Base-by-base conservation (phyloP, 2,329 filamentous ascomycete genomes). In the Talaromyces sp. region DNA sequence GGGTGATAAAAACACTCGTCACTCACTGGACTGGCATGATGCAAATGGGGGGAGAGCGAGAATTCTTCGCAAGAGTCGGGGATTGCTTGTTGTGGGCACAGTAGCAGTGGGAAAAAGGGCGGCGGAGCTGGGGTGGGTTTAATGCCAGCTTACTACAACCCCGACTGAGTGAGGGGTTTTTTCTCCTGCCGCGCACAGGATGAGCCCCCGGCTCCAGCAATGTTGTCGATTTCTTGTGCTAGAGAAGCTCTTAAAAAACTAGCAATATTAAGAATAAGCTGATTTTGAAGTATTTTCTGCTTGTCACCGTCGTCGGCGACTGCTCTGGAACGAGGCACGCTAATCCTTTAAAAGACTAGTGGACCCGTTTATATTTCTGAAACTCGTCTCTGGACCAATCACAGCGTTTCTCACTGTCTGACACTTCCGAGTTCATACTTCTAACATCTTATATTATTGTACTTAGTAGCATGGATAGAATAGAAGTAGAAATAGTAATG, bases 1-100 rank as follows among this genome's bases (percentile, higher is more conserved):
- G 7, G 36, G 17, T 39, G 17, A 39, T 39, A n/a, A 28, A 28
- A 25, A 15, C 57, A 25, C 51, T 39, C 51, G 25, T 55, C 28
- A 63, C 61, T 63, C 58, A 63, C 61, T 63, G 61, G 11, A 63
- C 15, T 30, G 61, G 57, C 61, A 63, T 63, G 58, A 49, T 63
- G 39, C 25, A 25, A 28, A 42, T 49, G 39, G 49, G 27, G 39
- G 47, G 27, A 54, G 27, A 17, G 47, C 30, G 32, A 56, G 49
- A 51, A 27, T 27, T 56, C 15, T 25, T 49, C 33, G 42, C 47
- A 25, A 57, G 39, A 49, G 47, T 55, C 49, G 56, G 51, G 60
- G 15, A 25, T 47, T 47, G 57, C 53, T 56, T 62, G 60, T 62
- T 62, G 60, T 59, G 60, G 56, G 60, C 57, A 58, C 54, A 56